Percentiles rank a stretch among this genome's conserved stretches.
These are phyloP conservation scores for Plantago lanceolata DNA, from an alignment of 305 asterid genomes.

Conservation along the genomic window DNA sequence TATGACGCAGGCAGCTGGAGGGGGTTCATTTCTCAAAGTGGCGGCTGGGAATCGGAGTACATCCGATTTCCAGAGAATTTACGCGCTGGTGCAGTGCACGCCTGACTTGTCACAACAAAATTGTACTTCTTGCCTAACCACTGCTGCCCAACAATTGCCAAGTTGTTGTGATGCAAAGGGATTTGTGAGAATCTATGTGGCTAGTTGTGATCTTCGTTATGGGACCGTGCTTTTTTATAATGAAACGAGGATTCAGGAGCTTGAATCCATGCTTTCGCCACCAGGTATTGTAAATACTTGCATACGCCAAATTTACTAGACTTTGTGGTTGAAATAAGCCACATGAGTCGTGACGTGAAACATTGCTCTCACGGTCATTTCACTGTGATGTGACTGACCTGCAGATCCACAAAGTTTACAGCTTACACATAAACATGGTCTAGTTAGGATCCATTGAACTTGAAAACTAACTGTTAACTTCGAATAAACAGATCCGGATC, in stretches of 20 bases:
- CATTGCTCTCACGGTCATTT: neutral
- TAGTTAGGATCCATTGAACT: no score
- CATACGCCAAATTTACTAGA: no score
- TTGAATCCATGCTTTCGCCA: neutral
- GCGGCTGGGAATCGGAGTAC: neutral
- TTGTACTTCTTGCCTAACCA: slow-evolving; percentile 17
- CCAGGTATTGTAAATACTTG: neutral
- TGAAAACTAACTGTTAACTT: neutral
- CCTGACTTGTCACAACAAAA: slow-evolving; percentile 27
- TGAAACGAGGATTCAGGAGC: slow-evolving; percentile 21
- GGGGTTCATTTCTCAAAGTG: neutral
- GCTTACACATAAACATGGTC: neutral
- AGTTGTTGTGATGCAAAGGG: neutral
- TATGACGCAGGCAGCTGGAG: neutral
- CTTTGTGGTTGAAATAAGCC: no score
- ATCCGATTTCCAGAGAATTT: slow-evolving; percentile 4
- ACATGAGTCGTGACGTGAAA: no score
- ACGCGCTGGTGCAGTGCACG: slow-evolving; percentile 34
- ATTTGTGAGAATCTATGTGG: neutral
- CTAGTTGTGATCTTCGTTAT: slow-evolving; percentile 30
- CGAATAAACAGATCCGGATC: neutral
- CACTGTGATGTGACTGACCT: no score
- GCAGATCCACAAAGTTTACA: neutral
- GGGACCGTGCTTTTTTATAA: slow-evolving; percentile 20
- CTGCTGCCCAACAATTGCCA: neutral